Evolutionary conservation across 371 early-diverging fungal genomes (phyloP), one percentile per base, ranked within the genome.

Genomic region (Funneliformis caledonium): DNA sequence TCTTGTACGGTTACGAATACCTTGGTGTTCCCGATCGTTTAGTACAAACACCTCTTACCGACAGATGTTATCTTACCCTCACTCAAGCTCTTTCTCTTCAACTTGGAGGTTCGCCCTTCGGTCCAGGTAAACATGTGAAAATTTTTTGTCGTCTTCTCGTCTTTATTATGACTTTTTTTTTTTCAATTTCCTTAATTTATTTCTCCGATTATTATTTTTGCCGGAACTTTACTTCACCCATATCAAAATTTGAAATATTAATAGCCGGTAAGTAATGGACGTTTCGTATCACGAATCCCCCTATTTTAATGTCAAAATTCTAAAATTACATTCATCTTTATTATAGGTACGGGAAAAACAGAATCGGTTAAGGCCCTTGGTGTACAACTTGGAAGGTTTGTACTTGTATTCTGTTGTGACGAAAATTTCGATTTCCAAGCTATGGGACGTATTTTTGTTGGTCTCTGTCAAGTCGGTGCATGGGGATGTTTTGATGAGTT

Each of bases 401-500:
- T 97, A 12, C 94, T 99, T 69, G 99, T 99, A 31, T 99, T 99
- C 85, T 99, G 99, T 88, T 99, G 99, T 88, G 99, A 98, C 85
- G 99, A 99, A 86, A 97, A 94, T 82, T 99, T 98, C 88, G 99
- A 99, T 88, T 98, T 99, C 92, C 97, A 97, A 85, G 98, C 99
- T 42, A 97, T 99, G 97, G 97, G 98, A 68, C 96, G 99, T 85
- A 99, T 99, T 80, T 99, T 99, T 83, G 93, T 96, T 82, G 99
- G 99, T 82, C 92, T 99, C 81, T 97, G 96, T 84, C 96, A 96
- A 84, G 99, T 97, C 11, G 99, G 99, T 50, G 98, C 98, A 0
- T 99, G 97, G 98, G 97, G 99, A 79, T 98, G 99, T 88, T 99
- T 99, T 85, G 99, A 99, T 88, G 99, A 99, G 87, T 99, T 99